A percentile compares a stretch with the other conserved stretches of the same genome.
Conservation (phyloP, 2,329 filamentous ascomycete genomes). For the Verticillium isaacii region DNA sequence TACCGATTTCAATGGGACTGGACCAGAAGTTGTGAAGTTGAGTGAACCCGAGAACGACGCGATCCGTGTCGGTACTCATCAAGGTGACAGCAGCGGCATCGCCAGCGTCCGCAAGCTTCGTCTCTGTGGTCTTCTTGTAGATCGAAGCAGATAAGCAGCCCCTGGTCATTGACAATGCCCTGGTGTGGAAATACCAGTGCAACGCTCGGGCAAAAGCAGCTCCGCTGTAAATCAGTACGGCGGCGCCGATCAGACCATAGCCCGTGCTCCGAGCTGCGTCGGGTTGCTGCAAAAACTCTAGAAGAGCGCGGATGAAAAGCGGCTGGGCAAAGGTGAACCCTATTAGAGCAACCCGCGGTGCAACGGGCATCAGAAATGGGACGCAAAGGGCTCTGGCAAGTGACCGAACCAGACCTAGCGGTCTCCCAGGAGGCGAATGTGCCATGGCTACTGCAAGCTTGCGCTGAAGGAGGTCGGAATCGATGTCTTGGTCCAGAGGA, state of each 20-base stretch:
- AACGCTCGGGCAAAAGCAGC: constrained; percentile 27
- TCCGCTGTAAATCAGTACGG: constrained; percentile 23
- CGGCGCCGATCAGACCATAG: constrained; percentile 28
- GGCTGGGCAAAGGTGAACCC: constrained; percentile 38
- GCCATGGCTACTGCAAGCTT: constrained; percentile 11
- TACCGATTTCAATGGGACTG: constrained; percentile 21
- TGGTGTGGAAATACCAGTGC: constrained; percentile 24
- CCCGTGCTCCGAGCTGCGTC: constrained; percentile 16
- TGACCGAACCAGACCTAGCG: constrained; percentile 21
- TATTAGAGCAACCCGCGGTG: constrained; percentile 29
- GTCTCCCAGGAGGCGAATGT: constrained; percentile 10
- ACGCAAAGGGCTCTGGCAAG: constrained; percentile 23
- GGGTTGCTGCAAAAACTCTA: constrained; percentile 25
- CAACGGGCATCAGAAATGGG: constrained; percentile 27
- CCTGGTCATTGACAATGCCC: constrained; percentile 22
- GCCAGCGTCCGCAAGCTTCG: constrained; percentile 15
- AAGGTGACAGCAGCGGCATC: constrained; percentile 29
- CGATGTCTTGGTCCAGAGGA: constrained; percentile 24
- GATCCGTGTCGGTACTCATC: constrained; percentile 33
- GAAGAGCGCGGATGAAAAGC: constrained; percentile 33
- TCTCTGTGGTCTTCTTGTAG: constrained; percentile 24
- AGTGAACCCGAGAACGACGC: constrained; percentile 22
- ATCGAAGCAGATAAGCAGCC: constrained; percentile 22
- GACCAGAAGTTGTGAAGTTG: constrained; percentile 30
- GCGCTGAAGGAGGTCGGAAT: background rate